Evolutionary conservation across 495 filamentous ascomycete species (phyloP), one percentile per base, ranked within the genome.

Genomic region (Hypomontagnella submonticulosa): DNA sequence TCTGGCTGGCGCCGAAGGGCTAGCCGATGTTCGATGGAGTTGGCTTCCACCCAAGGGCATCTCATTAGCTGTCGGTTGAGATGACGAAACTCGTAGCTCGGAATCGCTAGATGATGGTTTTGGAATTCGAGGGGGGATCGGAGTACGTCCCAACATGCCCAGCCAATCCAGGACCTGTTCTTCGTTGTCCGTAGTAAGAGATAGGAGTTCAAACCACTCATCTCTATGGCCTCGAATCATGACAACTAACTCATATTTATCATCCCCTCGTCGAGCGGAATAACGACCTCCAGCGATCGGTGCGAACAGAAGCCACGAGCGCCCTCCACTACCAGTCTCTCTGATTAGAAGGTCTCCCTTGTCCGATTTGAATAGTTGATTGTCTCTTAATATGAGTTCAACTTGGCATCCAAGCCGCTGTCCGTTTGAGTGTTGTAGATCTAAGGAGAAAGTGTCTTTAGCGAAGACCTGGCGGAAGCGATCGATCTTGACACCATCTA

Each of bases 241-340:
- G 32, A 95, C 80, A 2, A 97, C 79, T 42, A 98, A 80, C 63
- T 94, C 88, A 2, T 84, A 82, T 34, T 83, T 82, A 30, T 76
- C 69, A 43, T 94, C 90, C 15, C 93, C 92, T 54, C 79, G 85
- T 9, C 95, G 88, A 20, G 94, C 92, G 15, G 95, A 97, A 37
- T 96, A 82, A 56, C 80, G 84, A 40, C 80, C 76, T 23, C 83
- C 78, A 27, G 88, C 81, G 40, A 97, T 81, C 1, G 96, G 93
- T 11, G 94, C 91, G 73, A 98, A 96, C 0, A 99, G 84, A 20
- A 99, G 80, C 90, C 92, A 97, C 20, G 82, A 80, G n/a, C 87
- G 83, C 19, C 88, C 83, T 11, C 83, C 81, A 60, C 83, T 83
- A 43, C 92, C 91, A 49, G 96, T 85, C 72, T 98, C 93, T 61